Base-by-base conservation (phyloP, 495 filamentous ascomycete species). In the Xylaria cubensis region DNA sequence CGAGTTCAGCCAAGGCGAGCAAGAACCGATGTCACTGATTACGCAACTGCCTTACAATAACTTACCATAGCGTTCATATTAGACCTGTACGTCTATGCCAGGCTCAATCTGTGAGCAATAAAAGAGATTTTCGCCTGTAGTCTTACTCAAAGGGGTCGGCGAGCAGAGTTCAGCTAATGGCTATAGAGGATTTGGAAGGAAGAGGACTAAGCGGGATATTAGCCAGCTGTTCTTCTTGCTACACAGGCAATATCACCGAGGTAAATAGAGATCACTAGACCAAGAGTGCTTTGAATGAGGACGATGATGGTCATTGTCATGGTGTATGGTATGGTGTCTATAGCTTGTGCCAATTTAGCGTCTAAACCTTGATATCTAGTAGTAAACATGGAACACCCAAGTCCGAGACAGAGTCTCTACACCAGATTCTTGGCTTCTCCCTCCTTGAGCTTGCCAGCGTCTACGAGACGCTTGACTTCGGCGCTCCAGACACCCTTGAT, bases 361-460 rank as follows among this genome's bases (percentile, higher is more conserved):
- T 67, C 46, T 53, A 53, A 32, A 12, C 63, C 19, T 51, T 0
- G 29, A 53, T 17, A 50, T 44, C 39, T 65, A 64, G 41, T 64
- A 24, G 9, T 48, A 19, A 21, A 13, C 34, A 62, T 9, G 29
- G 24, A n/a, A 46, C 41, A 46, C 24, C 48, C 36, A 4, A 44
- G 21, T 29, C 42, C 39, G 34, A n/a, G 42, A 44, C 63, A 17
- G 13, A 44, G 24, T 9, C 41, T 71, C 59, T 78, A 76, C 3
- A 79, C 73, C 29, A 89, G 76, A 12, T 76, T 77, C 80, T 87
- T 88, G 39, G 80, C 78, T 46, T 97, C 94, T 39, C 89, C 89
- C 26, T 91, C 91, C 88, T 94, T 95, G 50, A 95, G 81, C 88
- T 95, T 97, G 69, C 93, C 93, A 74, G 90, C 92, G 26, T 79